A percentile compares a stretch with the other conserved stretches of the same genome.
These are phyloP conservation scores for Ligustrum vulgare DNA, from an alignment of 257 asterid species.

Conservation along the genomic window DNA sequence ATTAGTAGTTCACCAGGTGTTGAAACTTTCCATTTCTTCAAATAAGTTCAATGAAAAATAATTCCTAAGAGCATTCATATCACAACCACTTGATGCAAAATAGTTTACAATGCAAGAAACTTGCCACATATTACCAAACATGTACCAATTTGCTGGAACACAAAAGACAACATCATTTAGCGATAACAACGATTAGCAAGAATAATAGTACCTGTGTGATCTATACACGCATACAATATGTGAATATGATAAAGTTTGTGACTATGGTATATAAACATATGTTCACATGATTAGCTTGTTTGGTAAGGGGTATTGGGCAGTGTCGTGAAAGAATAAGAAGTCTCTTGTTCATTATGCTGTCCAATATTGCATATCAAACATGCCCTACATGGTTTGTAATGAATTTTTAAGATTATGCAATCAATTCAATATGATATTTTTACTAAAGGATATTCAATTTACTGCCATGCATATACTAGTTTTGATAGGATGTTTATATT, in stretches of 20 bases:
- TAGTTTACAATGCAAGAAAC: background rate
- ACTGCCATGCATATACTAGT: background rate
- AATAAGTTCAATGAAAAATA: background rate
- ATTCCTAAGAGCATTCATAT: background rate
- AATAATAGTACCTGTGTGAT: no score
- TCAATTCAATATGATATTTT: background rate
- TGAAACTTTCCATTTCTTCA: background rate
- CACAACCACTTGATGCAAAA: background rate
- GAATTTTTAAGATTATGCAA: background rate
- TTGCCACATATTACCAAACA: background rate
- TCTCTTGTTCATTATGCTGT: background rate
- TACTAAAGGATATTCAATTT: background rate
- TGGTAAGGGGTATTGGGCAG: background rate
- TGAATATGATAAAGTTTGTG: background rate
- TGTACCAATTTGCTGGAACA: no score
- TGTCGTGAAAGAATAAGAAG: background rate
- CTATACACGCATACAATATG: background rate
- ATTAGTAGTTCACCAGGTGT: background rate
- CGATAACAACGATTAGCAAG: no score
- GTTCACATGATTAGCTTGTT: background rate
- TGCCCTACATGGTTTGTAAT: background rate
- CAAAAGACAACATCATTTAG: no score
- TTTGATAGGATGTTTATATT: background rate
- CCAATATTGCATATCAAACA: background rate
- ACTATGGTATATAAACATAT: background rate